Percentiles rank a stretch among this genome's conserved stretches.
These are phyloP conservation scores for Hanseniaspora lachancei DNA, from an alignment of 805 yeast genomes.

Conservation along the genomic window DNA sequence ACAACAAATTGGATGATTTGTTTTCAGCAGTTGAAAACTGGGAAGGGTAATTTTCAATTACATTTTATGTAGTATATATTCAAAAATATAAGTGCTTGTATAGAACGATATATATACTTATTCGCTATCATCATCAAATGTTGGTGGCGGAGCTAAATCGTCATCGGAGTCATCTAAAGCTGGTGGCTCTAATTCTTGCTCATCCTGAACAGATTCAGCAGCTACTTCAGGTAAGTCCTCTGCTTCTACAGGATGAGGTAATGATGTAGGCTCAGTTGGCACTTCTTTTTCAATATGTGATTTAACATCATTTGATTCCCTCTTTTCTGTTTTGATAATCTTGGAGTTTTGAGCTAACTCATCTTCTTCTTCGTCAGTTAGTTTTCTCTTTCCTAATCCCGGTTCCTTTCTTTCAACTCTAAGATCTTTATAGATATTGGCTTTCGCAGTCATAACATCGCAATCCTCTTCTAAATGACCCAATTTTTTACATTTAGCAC, in stretches of 20 bases:
- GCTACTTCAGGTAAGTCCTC: too few relatives aligned
- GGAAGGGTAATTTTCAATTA: slow-evolving; percentile 1
- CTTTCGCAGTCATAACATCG: slow-evolving; percentile 25
- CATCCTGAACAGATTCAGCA: background rate
- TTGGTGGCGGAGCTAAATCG: slow-evolving; percentile 3
- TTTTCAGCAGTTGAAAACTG: slow-evolving; percentile 4
- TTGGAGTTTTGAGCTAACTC: background rate
- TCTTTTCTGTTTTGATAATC: background rate
- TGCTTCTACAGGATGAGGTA: too few relatives aligned
- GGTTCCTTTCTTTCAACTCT: background rate
- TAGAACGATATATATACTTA: background rate
- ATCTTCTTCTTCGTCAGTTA: background rate
- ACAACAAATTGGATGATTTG: background rate
- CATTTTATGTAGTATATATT: background rate
- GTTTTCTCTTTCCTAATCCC: background rate
- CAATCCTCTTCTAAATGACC: slow-evolving; percentile 92
- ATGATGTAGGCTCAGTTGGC: background rate
- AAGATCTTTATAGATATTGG: background rate
- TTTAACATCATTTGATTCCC: background rate
- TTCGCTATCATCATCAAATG: background rate
- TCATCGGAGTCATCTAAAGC: background rate
- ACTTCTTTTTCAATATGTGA: background rate
- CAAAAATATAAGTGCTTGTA: too few relatives aligned
- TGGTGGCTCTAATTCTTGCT: background rate
- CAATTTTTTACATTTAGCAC: slow-evolving; percentile 62